Percentiles rank a stretch among this genome's conserved stretches.
Evolutionary conservation across 2,329 filamentous ascomycete species (phyloP).

Genomic region (Aspergillus chevalieri): DNA sequence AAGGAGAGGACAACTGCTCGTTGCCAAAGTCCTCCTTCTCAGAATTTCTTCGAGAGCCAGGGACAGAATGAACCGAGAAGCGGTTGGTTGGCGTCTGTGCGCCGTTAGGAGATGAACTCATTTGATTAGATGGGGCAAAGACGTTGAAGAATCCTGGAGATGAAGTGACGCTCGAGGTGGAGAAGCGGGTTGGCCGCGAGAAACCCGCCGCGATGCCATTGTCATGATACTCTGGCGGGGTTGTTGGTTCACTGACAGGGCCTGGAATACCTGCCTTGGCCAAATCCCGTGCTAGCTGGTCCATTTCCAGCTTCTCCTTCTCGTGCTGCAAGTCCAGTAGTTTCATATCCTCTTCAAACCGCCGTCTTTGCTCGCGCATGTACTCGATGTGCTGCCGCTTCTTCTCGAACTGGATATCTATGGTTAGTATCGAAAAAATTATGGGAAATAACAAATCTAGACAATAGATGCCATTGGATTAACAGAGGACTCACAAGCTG

Average conservation of each 20-base stretch:
- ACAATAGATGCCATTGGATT: not conserved
- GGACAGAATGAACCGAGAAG: constrained; percentile 76
- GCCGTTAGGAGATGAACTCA: constrained; percentile 63
- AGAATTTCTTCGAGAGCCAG: constrained; percentile 80
- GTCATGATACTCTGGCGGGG: constrained; percentile 86
- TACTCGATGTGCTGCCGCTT: constrained; percentile 90
- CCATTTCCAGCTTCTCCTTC: constrained; percentile 74
- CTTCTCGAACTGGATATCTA: constrained; percentile 67
- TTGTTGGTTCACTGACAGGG: constrained; percentile 90
- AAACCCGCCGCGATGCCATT: constrained; percentile 72
- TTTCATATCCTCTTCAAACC: constrained; percentile 89
- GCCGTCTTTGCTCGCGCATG: constrained; percentile 78
- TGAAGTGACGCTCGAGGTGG: constrained; percentile 78
- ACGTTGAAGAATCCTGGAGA: constrained; percentile 70
- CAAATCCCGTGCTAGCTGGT: constrained; percentile 76
- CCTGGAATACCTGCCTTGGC: constrained; percentile 54
- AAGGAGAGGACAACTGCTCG: constrained; percentile 48
- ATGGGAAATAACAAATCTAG: constrained; percentile 1
- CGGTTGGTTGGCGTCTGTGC: constrained; percentile 53
- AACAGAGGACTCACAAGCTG: constrained; percentile 14
- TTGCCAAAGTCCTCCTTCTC: constrained; percentile 79
- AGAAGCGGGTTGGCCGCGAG: constrained; percentile 80
- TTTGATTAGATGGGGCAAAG: constrained; percentile 62
- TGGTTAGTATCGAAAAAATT: constrained; percentile 22
- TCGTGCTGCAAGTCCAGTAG: constrained; percentile 79